Conservation (phyloP, 306 rosid genomes). For the Glycine soja region DNA sequence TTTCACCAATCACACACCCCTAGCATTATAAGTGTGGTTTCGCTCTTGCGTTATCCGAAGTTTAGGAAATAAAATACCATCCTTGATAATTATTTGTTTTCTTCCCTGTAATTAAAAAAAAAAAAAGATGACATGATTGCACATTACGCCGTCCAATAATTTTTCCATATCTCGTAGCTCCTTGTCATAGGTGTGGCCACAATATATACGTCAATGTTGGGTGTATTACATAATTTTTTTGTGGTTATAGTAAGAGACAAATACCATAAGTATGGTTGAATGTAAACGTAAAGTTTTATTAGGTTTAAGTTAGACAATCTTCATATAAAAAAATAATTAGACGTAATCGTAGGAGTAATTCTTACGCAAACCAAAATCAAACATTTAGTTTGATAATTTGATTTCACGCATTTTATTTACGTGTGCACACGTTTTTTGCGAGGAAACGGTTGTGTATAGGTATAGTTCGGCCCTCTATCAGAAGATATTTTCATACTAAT, state of each 20-base stretch:
- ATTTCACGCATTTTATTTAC: not conserved
- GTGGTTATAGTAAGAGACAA: not conserved
- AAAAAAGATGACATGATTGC: no score
- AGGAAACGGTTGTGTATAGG: not conserved
- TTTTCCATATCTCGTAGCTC: no score
- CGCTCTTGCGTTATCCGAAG: no score
- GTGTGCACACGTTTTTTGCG: not conserved
- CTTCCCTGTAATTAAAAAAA: no score
- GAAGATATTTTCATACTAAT: not conserved
- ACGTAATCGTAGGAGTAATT: not conserved
- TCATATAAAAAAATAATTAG: not conserved
- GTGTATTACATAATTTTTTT: not conserved
- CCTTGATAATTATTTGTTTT: no score
- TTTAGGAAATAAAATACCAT: no score
- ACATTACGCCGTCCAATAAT: no score
- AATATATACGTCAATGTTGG: not conserved
- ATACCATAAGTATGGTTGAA: not conserved
- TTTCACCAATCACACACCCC: no score
- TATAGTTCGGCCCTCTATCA: no score
- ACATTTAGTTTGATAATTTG: not conserved
- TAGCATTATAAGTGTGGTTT: no score
- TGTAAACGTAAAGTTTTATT: not conserved
- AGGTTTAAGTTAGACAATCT: not conserved
- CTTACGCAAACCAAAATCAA: not conserved
- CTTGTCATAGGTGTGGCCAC: not conserved